Conservation (phyloP, 257 asterid genomes). For the Handroanthus guayacan region DNA sequence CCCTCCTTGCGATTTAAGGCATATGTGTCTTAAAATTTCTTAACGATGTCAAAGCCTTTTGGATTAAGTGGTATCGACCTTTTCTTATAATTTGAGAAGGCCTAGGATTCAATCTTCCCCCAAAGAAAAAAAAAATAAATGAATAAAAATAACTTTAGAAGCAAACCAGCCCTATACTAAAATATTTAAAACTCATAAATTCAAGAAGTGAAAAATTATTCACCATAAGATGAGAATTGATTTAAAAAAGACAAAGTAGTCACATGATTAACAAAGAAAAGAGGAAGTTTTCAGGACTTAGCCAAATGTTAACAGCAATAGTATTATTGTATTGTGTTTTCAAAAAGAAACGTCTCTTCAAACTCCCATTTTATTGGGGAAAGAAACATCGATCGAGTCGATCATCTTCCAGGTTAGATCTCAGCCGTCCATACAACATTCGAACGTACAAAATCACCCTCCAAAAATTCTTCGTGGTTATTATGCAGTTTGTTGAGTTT, state of each 20-base stretch:
- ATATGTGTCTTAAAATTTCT: too few species aligned
- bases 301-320: not conserved
- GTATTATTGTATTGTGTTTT: not conserved
- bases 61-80: too few species aligned
- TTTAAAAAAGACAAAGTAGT: not conserved
- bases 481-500: constrained; percentile 33
- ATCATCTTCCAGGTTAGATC: constrained; percentile 25
- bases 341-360: constrained; percentile 8
- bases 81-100: too few species aligned
- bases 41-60: too few species aligned
- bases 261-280: not conserved
- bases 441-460: not conserved
- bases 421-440: constrained; percentile 31
- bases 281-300: not conserved
- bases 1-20: too few species aligned
- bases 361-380: constrained; percentile 44
- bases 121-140: too few species aligned
- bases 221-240: too few species aligned
- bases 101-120: too few species aligned
- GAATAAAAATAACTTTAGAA: too few species aligned
- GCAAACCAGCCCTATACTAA: too few species aligned
- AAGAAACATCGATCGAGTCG: not conserved
- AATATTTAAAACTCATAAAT: too few species aligned
- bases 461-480: constrained; percentile 26
- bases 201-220: too few species aligned